Percentiles rank a stretch among this genome's conserved stretches.
These are phyloP conservation scores for Calonectria hawksworthii DNA, from an alignment of 2,329 filamentous ascomycete species.

Conservation along the genomic window DNA sequence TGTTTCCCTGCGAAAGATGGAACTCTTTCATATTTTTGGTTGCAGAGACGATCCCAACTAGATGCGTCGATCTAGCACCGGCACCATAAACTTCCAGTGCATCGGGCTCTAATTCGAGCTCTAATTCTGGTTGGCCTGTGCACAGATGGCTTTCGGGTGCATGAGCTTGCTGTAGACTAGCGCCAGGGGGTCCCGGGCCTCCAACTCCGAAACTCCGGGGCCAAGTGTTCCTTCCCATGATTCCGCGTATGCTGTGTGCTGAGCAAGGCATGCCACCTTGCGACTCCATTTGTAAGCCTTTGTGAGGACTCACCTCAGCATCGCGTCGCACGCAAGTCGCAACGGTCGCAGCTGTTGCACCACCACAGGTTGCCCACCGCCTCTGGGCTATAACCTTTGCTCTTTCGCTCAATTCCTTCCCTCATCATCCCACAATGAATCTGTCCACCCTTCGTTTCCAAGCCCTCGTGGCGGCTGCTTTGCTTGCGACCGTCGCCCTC, in stretches of 20 bases:
- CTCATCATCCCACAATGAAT: constrained; percentile 60
- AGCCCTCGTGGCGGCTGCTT: constrained; percentile 61
- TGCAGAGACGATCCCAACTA: background rate
- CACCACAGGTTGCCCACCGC: constrained; percentile 34
- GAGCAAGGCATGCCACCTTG: background rate
- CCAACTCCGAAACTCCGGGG: constrained; percentile 25
- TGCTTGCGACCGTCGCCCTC: constrained; percentile 62
- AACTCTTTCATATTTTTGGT: background rate
- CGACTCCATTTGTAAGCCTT: constrained; percentile 43
- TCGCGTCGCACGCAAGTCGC: constrained; percentile 19
- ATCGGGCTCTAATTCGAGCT: background rate
- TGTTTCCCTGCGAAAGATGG: background rate
- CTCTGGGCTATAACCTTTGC: constrained; percentile 29
- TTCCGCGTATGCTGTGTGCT: background rate
- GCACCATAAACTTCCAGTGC: background rate
- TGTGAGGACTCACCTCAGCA: constrained; percentile 32
- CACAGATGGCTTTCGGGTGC: constrained; percentile 35
- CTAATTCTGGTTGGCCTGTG: background rate
- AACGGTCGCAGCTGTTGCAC: constrained; percentile 20
- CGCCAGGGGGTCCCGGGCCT: constrained; percentile 34
- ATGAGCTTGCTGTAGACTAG: constrained; percentile 35
- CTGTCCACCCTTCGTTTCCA: constrained; percentile 60
- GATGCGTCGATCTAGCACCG: background rate
- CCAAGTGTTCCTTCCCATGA: constrained; percentile 3
- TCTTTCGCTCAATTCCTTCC: background rate